Evolutionary conservation across 257 asterid species (phyloP), one percentile per base, ranked within the genome.

Genomic region (Lycium ferocissimum): DNA sequence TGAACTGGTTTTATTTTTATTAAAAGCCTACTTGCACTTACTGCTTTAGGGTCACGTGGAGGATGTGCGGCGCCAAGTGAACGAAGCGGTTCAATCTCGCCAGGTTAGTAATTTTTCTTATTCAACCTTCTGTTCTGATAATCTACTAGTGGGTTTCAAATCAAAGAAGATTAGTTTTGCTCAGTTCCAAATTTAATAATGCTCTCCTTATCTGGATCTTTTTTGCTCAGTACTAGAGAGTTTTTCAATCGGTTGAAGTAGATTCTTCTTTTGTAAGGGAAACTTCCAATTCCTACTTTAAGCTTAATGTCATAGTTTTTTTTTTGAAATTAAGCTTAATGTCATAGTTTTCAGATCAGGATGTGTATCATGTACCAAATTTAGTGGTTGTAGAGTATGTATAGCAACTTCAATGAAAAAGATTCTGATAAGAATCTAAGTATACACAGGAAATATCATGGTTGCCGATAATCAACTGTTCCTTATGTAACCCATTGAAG

Each of bases 11-110:
- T 33, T 51, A 51, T 51, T 76, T 76, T 4, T 76, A 76, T 13
- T 76, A 76, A 76, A 51, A 26, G 22, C 40, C 47, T 76, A 76
- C 63, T 11, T 76, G 71, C 84, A 63, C 83, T 58, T 89, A 76
- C 83, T 85, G 67, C 51, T 87, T 86, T 86, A 97, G 99, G 98
- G 98, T 85, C 97, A 94, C 57, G 98, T 94, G 90, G 97, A 93
- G 87, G 98, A 94, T 84, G 98, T 92, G 85, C 89, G 94, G 84
- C 97, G 98, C 86, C 97, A 95, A 92, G 98, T 95, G 59, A 90
- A 95, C 84, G 99, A 97, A 93, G 98, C 98, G 47, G 96, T 94
- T 88, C 97, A 90, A 82, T 87, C 94, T 83, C 98, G 99, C 75
- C 97, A 95, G 90, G 99, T 95, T 38, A 92, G 98, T 87, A 83